Percentiles rank a stretch among this genome's conserved stretches.
phyloP scores from a whole-genome alignment of 768 basidiomycete genomes.

The Amanita exitialis region DNA sequence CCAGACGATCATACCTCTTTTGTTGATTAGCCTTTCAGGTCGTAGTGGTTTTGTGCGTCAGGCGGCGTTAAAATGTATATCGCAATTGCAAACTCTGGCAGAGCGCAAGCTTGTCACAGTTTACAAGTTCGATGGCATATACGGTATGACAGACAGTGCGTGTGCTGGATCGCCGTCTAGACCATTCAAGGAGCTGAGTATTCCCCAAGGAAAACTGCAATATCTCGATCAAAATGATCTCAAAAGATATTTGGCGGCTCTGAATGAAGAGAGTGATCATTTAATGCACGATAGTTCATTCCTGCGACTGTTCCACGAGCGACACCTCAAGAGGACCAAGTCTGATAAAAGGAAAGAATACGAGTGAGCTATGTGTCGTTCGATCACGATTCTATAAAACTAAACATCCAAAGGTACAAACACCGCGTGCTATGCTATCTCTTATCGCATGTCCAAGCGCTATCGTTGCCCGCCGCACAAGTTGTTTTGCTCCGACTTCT shows the following conservation, averaged over 20 bases:
- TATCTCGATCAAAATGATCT: conserved; percentile 62
- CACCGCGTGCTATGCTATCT: conserved; percentile 66
- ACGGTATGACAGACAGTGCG: conserved; percentile 52
- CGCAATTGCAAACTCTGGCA: conserved; percentile 29
- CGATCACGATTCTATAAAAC: neutral
- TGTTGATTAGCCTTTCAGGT: conserved; percentile 53
- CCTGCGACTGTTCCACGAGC: conserved; percentile 48
- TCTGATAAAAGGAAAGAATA: conserved; percentile 45
- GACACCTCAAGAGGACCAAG: conserved; percentile 36
- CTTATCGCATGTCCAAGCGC: conserved; percentile 65
- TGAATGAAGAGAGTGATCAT: conserved; percentile 44
- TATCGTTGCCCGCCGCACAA: conserved; percentile 37
- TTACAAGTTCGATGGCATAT: conserved; percentile 67
- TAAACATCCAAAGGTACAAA: conserved; percentile 42
- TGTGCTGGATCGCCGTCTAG: conserved; percentile 5
- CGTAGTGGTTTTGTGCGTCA: conserved; percentile 29
- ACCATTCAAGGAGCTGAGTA: conserved; percentile 6
- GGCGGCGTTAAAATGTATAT: conserved; percentile 48
- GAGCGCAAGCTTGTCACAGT: conserved; percentile 40
- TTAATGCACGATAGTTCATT: conserved; percentile 50
- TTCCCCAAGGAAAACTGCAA: conserved; percentile 37
- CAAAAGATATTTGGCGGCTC: conserved; percentile 41
- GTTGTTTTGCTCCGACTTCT: conserved; percentile 41
- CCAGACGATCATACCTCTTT: conserved; percentile 64
- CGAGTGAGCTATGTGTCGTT: conserved; percentile 28